Conservation (phyloP, 495 filamentous ascomycete genomes). For the Aspergillus coremiiformis region DNA sequence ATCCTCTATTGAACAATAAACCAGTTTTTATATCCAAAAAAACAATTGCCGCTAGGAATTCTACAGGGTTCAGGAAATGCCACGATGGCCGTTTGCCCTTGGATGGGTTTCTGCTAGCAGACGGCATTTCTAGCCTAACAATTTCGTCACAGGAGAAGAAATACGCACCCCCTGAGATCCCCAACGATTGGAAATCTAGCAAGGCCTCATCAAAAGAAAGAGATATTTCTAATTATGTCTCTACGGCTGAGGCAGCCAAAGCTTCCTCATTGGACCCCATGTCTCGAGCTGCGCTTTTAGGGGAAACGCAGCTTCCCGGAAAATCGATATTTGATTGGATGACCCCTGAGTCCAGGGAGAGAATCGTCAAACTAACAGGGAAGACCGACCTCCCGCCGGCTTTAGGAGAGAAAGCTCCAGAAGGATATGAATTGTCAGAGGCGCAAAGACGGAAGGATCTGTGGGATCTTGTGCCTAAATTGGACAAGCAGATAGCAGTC, state of each 20-base stretch:
- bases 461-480: constrained; percentile 58
- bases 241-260: constrained; percentile 66
- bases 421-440: constrained; percentile 52
- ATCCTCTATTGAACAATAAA: constrained; percentile 59
- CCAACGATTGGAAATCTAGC: constrained; percentile 66
- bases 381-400: constrained; percentile 70
- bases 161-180: constrained; percentile 69
- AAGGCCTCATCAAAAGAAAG: constrained; percentile 40
- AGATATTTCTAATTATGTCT: constrained; percentile 46
- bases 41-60: constrained; percentile 45
- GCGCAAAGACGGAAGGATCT: constrained; percentile 52
- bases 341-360: constrained; percentile 69
- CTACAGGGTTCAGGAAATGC: constrained; percentile 63
- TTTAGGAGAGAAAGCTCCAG: constrained; percentile 60
- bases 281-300: constrained; percentile 71
- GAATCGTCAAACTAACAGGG: constrained; percentile 67
- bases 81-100: constrained; percentile 83
- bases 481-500: constrained; percentile 66
- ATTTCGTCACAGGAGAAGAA: constrained; percentile 49
- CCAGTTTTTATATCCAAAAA: constrained; percentile 79
- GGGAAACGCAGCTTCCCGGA: constrained; percentile 73
- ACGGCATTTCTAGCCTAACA: constrained; percentile 45
- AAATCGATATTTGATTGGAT: constrained; percentile 97
- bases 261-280: constrained; percentile 70
- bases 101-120: constrained; percentile 76